Evolutionary conservation across 2,329 filamentous ascomycete genomes (phyloP), one percentile per base, ranked within the genome.

Genomic region (Ciborinia camelliae): DNA sequence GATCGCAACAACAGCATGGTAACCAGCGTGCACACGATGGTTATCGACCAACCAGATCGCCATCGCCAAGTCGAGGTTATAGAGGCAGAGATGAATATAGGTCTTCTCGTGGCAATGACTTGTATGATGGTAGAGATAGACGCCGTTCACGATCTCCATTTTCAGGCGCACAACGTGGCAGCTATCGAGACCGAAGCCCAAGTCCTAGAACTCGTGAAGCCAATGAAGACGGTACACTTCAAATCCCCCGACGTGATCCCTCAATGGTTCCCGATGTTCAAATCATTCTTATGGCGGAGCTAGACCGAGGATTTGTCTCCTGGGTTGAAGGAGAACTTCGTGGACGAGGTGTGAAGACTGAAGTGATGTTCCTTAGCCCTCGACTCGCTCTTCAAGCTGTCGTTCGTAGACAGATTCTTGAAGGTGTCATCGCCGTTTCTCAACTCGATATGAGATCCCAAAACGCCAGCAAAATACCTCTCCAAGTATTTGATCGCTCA

Each of bases 201-300:
- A 92, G 88, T 67, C 91, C 91, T 39, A 77, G 82, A 58, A 77
- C 83, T 28, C 78, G 81, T 45, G 78, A 82, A 54, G 76, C 80
- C 64, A 83, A 88, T 62, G 79, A 80, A 41, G 86, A 90, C 68
- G 80, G 84, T 47, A 84, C 85, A 43, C 80, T 92, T 15, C 88
- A 90, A 37, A 84, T 96, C 9, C 91, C 92, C 51, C 85, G 87
- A 64, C 84, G 92, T 65, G 85, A 87, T 65, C 87, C 90, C 5
- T 80, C 84, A 65, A 86, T 95, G 68, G 87, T 97, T 28, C 93
- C 94, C 2, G 92, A 98, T 71, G 90, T 97, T 20, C 92, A 97
- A 75, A 86, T 98, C 37, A 85, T 97, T 35, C 84, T 96, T 6
- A 81, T 94, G 52, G 88, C 94, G 68, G 87, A 92, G 70, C 83